These are phyloP conservation scores for Penicillium sumatraense DNA, from an alignment of 2,329 filamentous ascomycete genomes.

Conservation along the genomic window DNA sequence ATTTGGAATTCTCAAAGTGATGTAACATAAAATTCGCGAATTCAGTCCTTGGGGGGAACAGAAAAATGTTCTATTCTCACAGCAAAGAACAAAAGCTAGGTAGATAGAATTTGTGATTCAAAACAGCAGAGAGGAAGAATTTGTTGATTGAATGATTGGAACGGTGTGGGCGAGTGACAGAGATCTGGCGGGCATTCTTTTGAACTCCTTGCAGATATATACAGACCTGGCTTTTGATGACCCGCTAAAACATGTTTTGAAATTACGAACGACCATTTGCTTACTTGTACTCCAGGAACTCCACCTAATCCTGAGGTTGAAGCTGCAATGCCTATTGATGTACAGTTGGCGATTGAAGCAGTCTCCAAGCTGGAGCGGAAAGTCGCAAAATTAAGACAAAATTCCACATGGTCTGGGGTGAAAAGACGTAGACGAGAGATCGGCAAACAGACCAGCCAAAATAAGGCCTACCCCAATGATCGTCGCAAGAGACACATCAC, in stretches of 20 bases:
- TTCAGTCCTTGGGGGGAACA: neutral
- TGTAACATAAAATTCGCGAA: neutral
- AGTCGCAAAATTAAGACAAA: neutral
- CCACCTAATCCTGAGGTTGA: neutral
- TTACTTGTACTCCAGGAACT: conserved; percentile 1
- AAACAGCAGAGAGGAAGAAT: neutral
- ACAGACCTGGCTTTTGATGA: neutral
- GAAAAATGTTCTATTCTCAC: neutral
- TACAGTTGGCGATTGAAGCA: neutral
- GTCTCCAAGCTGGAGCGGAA: neutral
- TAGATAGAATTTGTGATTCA: neutral
- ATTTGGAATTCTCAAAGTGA: conserved; percentile 2
- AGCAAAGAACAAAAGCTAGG: neutral
- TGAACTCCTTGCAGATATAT: neutral
- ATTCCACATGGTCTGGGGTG: too few relatives aligned
- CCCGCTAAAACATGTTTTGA: neutral
- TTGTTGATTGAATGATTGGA: neutral
- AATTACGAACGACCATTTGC: neutral
- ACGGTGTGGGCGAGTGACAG: neutral
- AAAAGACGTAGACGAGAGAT: neutral
- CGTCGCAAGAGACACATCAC: too few relatives aligned
- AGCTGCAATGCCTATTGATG: neutral
- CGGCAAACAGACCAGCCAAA: neutral
- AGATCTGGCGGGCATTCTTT: neutral
- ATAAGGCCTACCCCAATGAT: neutral